Evolutionary conservation across 139 green algal species (phyloP).

Genomic region (Monoraphidium neglectum): DNA sequence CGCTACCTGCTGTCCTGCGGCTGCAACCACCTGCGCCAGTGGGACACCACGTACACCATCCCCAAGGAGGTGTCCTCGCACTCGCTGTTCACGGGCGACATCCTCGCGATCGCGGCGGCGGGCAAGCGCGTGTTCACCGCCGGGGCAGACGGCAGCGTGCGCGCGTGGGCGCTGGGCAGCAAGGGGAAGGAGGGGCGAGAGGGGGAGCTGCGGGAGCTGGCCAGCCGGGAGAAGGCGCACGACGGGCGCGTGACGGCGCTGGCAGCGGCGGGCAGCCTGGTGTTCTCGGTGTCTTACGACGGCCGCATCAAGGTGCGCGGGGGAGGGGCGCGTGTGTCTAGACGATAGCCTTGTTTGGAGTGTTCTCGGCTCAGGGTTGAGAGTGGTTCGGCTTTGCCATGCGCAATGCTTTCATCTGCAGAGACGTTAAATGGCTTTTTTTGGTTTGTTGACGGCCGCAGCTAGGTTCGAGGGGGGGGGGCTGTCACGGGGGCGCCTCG

Average conservation of each 20-base stretch:
- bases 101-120: conserved; percentile 57
- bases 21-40: conserved; percentile 74
- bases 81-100: conserved; percentile 70
- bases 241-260: conserved; percentile 60
- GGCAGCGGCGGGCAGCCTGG: conserved; percentile 31
- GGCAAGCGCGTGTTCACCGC: conserved; percentile 55
- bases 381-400: background rate
- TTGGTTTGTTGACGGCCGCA: too few species aligned
- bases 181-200: too few species aligned
- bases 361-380: background rate
- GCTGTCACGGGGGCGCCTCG: too few species aligned
- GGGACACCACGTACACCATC: conserved; percentile 65
- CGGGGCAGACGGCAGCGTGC: conserved; percentile 61
- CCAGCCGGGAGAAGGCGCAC: conserved; percentile 59
- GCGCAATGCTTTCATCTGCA: too few species aligned
- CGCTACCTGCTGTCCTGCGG: conserved; percentile 40
- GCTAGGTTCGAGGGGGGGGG: too few species aligned
- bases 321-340: background rate
- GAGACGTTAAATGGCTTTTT: too few species aligned
- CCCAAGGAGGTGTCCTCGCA: conserved; percentile 56
- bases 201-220: conserved; percentile 51
- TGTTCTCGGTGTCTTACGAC: conserved; percentile 65
- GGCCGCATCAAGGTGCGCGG: conserved; percentile 59
- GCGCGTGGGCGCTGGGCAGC: conserved; percentile 25
- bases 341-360: background rate